Evolutionary conservation across 2,329 filamentous ascomycete species (phyloP).

Genomic region (Colletotrichum sublineola): DNA sequence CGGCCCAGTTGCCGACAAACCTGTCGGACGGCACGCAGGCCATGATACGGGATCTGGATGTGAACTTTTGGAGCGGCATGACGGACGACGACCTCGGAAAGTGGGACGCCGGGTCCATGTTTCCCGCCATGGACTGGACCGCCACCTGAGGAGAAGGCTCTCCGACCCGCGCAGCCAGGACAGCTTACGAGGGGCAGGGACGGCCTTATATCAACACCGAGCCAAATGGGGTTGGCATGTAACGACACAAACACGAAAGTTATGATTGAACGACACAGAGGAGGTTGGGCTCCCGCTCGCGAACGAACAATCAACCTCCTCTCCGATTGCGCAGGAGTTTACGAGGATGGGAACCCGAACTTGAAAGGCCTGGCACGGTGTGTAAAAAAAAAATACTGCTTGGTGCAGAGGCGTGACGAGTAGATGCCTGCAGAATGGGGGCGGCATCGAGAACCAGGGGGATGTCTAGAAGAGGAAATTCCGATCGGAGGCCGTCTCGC

Average conservation of each 20-base stretch:
- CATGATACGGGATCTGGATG: conserved; percentile 47
- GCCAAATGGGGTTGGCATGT: background rate
- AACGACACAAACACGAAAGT: background rate
- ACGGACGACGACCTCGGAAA: conserved; percentile 34
- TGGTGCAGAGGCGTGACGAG: background rate
- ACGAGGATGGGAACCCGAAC: background rate
- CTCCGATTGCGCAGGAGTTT: background rate
- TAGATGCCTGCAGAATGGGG: background rate
- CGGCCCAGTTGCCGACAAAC: conserved; percentile 38
- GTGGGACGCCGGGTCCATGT: conserved; percentile 22
- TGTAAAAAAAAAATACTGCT: background rate
- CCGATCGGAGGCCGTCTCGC: background rate
- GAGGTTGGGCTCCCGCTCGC: background rate
- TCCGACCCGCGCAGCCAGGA: background rate
- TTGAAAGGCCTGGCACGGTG: background rate
- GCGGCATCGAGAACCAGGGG: background rate
- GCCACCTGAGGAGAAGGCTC: conserved; percentile 19
- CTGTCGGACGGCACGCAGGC: conserved; percentile 44
- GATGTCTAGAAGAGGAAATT: background rate
- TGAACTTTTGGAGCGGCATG: conserved; percentile 41
- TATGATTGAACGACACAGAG: conserved; percentile 8
- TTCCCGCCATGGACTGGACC: conserved; percentile 41
- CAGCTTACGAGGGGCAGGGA: background rate
- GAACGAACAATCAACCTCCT: background rate
- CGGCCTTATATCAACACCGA: background rate